phyloP scores from a whole-genome alignment of 306 rosid genomes.

The Carpinus viminea region DNA sequence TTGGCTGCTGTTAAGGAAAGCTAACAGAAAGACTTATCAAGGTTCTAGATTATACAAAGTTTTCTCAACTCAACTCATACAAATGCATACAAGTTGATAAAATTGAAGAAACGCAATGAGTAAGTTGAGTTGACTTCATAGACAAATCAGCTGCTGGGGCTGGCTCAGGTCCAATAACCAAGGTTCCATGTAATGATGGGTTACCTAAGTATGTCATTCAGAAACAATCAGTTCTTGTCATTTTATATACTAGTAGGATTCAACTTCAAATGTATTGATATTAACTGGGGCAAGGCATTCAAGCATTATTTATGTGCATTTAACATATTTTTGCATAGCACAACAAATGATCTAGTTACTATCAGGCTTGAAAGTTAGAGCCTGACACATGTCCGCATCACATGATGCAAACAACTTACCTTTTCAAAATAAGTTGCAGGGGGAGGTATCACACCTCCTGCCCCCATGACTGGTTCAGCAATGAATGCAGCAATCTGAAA shows the following conservation, averaged over 20 bases:
- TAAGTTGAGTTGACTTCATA: background rate
- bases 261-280: background rate
- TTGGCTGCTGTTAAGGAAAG: background rate
- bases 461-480: constrained; percentile 97
- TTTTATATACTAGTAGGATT: background rate
- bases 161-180: background rate
- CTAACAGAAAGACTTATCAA: background rate
- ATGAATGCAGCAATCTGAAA: constrained; percentile 95
- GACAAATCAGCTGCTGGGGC: background rate
- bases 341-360: background rate
- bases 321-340: constrained; percentile 6
- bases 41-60: background rate
- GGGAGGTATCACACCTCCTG: constrained; percentile 91
- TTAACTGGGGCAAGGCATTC: background rate
- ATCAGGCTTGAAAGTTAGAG: constrained; percentile 25
- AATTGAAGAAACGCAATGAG: background rate
- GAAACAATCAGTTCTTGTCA: background rate
- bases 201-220: background rate
- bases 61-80: background rate
- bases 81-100: background rate
- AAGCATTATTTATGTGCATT: constrained; percentile 5
- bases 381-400: constrained; percentile 8
- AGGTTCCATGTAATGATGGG: background rate
- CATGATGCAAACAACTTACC: constrained; percentile 44
- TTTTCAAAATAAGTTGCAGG: constrained; percentile 89